Percentiles rank a stretch among this genome's conserved stretches.
Conservation (phyloP, 2,329 filamentous ascomycete genomes). For the Cryphonectria radicalis region DNA sequence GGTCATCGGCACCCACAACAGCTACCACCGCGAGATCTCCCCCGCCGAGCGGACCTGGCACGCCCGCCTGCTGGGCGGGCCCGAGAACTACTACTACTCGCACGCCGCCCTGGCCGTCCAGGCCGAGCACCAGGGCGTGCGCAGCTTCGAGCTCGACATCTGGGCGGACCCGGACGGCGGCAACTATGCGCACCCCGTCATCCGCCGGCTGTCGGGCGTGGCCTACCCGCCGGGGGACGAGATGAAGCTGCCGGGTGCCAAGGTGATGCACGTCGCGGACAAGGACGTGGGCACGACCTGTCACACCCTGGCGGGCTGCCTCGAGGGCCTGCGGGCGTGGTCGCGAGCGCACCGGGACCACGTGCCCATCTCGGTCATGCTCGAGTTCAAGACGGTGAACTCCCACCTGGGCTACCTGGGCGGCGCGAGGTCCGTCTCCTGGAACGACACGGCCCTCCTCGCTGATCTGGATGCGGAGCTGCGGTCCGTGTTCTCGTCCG, state of each 20-base stretch:
- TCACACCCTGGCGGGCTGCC: constrained; percentile 50
- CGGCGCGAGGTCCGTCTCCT: constrained; percentile 45
- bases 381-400: constrained; percentile 50
- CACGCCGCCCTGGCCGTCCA: constrained; percentile 50
- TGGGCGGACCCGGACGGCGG: constrained; percentile 53
- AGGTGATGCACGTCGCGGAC: constrained; percentile 56
- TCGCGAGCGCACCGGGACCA: constrained; percentile 47
- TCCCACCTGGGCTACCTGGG: constrained; percentile 35
- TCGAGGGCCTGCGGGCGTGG: constrained; percentile 49
- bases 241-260: constrained; percentile 48
- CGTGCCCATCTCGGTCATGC: constrained; percentile 53
- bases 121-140: constrained; percentile 49
- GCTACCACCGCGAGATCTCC: constrained; percentile 52
- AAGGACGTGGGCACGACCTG: constrained; percentile 51
- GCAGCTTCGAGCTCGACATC: constrained; percentile 53
- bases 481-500: constrained; percentile 44
- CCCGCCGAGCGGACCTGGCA: constrained; percentile 47
- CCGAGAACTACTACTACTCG: constrained; percentile 52
- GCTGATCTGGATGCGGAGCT: constrained; percentile 52
- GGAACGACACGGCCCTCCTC: constrained; percentile 47
- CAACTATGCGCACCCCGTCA: constrained; percentile 49
- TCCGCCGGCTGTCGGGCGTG: constrained; percentile 46
- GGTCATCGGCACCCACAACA: constrained; percentile 56
- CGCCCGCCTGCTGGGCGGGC: constrained; percentile 41
- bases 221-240: constrained; percentile 44